Conservation (phyloP, 2,329 filamentous ascomycete species). For the Arthroderma sp. region DNA sequence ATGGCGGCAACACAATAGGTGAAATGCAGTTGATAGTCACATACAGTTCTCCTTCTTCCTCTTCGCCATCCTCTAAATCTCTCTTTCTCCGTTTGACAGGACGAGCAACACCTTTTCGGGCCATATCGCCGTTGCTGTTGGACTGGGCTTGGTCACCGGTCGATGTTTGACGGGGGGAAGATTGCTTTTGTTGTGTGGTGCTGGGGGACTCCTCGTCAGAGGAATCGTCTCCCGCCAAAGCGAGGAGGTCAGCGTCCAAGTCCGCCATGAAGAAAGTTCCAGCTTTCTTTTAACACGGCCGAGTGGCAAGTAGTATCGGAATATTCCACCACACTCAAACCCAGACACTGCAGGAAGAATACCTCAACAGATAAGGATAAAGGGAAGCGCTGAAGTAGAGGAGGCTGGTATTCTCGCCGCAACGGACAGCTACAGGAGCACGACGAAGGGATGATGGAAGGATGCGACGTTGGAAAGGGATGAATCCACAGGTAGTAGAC, state of each 20-base stretch:
- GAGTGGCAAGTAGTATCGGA: no score
- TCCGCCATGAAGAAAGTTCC: constrained; percentile 53
- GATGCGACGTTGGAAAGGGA: no score
- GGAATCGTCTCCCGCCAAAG: constrained; percentile 65
- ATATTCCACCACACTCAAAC: no score
- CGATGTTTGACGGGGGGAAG: constrained; percentile 39
- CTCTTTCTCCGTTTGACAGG: constrained; percentile 31
- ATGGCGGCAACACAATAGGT: constrained; percentile 4
- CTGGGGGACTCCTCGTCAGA: constrained; percentile 42
- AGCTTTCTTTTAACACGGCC: not conserved
- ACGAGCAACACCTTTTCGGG: constrained; percentile 35
- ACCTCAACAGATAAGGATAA: no score
- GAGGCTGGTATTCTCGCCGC: no score
- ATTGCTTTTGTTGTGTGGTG: constrained; percentile 41
- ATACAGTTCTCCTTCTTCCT: constrained; percentile 68
- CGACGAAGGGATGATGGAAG: no score
- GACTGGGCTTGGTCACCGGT: constrained; percentile 28
- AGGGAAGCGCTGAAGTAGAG: no score
- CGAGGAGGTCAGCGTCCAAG: constrained; percentile 85
- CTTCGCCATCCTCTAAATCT: constrained; percentile 49
- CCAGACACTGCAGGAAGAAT: no score
- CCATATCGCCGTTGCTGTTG: constrained; percentile 34
- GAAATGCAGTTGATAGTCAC: constrained; percentile 24
- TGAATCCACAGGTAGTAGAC: no score
- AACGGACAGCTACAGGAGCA: no score